Base-by-base conservation (phyloP, 805 yeast genomes). In the Suhomyces faveliae region DNA sequence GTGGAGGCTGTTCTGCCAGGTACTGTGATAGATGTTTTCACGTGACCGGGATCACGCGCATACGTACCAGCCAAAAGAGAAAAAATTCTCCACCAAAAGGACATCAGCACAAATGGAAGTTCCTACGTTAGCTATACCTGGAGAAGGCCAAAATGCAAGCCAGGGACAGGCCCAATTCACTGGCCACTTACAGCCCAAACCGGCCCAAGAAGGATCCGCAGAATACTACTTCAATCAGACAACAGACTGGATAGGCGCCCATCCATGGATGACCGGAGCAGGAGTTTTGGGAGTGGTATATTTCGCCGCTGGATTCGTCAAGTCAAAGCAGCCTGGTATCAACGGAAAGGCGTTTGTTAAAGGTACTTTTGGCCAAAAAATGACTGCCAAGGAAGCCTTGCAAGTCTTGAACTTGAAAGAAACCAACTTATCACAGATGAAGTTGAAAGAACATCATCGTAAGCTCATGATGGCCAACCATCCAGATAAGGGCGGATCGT, bases 401-500 rank as follows among this genome's bases (percentile, higher is more conserved):
- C 90, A 81, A 62, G 87, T 92, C 24, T 78, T 92, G 57, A 87
- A 85, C 59, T 72, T 90, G 58, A 83, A 79, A 54, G 94, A 87
- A 63, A 73, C 81, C 30, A 81, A 78, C 19, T 68, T 83, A 60
- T 74, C 80, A 37, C 82, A 80, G 66, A 78, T 83, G 50, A 83
- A 77, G 58, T 74, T 90, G 59, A 85, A 86, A 62, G 89, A 85
- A 52, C 84, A 83, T 50, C 96, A 91, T 63, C 80, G 96, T 69
- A 76, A 75, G 57, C 84, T 90, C 59, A 87, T 91, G 94, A 68
- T 89, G 68, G 79, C 86, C 43, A 91, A 91, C 65, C 97, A 91
- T 63, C 97, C 97, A 9, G 97, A 91, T 71, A 87, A 84, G 63
- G 97, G 97, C 27, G 97, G 97, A 2, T 85, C 95, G 9, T 87